A percentile compares a stretch with the other conserved stretches of the same genome.
Conservation (phyloP, 1,284 basidiomycete species). For the Boletus subluridellus region DNA sequence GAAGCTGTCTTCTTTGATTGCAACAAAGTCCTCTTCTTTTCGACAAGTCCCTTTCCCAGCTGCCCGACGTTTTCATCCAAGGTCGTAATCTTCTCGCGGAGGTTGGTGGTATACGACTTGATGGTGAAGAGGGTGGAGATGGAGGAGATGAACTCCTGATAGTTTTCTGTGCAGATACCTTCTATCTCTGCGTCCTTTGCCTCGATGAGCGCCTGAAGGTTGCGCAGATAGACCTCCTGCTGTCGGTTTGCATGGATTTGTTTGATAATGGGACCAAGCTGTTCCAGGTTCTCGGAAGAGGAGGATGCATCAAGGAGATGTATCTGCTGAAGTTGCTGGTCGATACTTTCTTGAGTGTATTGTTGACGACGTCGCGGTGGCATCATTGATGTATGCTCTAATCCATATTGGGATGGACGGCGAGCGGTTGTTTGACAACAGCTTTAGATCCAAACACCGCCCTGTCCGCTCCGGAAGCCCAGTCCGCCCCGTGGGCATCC, state of each 20-base stretch:
- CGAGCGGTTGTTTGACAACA: conserved; percentile 29
- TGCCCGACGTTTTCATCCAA: conserved; percentile 71
- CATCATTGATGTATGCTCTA: conserved; percentile 41
- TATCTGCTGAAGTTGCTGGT: conserved; percentile 83
- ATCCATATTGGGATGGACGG: conserved; percentile 13
- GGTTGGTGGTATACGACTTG: conserved; percentile 81
- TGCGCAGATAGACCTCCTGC: conserved; percentile 88
- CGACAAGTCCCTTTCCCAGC: conserved; percentile 79
- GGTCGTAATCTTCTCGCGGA: conserved; percentile 73
- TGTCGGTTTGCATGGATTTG: conserved; percentile 88
- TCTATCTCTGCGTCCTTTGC: conserved; percentile 97
- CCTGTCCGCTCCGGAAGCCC: neutral
- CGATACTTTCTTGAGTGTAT: conserved; percentile 76
- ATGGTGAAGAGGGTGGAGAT: conserved; percentile 95
- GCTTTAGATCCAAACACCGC: conserved; percentile 28
- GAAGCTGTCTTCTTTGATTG: conserved; percentile 89
- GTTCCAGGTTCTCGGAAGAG: conserved; percentile 88
- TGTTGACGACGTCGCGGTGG: conserved; percentile 69
- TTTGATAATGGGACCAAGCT: conserved; percentile 88
- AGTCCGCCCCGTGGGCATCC: neutral
- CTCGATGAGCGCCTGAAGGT: conserved; percentile 82
- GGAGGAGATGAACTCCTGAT: conserved; percentile 96
- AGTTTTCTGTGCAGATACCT: conserved; percentile 91
- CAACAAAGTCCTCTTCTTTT: conserved; percentile 86
- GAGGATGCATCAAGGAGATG: conserved; percentile 82